phyloP scores from a whole-genome alignment of 305 asterid genomes.

The Fraxinus nigra region DNA sequence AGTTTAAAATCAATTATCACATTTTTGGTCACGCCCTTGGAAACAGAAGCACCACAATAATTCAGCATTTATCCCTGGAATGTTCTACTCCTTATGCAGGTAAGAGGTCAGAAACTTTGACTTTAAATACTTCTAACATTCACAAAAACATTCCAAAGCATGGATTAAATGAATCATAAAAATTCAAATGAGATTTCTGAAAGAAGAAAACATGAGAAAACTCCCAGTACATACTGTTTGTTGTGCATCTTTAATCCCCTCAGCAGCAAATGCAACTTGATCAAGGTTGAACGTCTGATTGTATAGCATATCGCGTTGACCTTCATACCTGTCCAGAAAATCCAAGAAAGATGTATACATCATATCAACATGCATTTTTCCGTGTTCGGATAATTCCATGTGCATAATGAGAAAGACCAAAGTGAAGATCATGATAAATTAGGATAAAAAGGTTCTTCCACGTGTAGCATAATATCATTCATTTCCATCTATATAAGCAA shows the following conservation, averaged over 20 bases:
- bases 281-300: constrained; percentile 92
- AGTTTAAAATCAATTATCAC: constrained; percentile 12
- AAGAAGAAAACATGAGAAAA: constrained; percentile 23
- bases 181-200: neutral
- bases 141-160: neutral
- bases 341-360: constrained; percentile 19
- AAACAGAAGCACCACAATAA: neutral
- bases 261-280: constrained; percentile 93
- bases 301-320: constrained; percentile 92
- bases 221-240: constrained; percentile 73
- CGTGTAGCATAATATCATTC: neutral
- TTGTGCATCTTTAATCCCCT: constrained; percentile 96
- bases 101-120: constrained; percentile 1
- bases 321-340: constrained; percentile 64
- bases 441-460: neutral
- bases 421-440: neutral
- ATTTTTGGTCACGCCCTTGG: neutral
- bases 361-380: neutral
- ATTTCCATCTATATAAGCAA: constrained; percentile 8
- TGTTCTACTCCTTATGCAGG: constrained; percentile 3
- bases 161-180: neutral
- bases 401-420: neutral
- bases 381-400: neutral
- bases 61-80: constrained; percentile 4
- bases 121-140: neutral